These are phyloP conservation scores for Aristolochia fimbriata DNA, from an alignment of 164 flowering plant species.

Conservation along the genomic window DNA sequence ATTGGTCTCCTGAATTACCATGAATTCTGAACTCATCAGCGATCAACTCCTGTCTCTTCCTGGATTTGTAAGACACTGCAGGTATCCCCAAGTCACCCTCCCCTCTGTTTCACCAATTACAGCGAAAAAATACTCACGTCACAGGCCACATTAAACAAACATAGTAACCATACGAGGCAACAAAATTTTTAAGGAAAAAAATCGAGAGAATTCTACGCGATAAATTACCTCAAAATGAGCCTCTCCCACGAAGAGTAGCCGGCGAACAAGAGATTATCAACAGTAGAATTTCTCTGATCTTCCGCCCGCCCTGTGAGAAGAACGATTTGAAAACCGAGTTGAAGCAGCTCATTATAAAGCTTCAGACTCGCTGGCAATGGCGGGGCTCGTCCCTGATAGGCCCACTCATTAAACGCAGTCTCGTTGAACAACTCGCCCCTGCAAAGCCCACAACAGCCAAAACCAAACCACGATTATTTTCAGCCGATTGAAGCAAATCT, in stretches of 20 bases:
- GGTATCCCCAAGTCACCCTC: slow-evolving; percentile 36
- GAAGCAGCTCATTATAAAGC: slow-evolving; percentile 53
- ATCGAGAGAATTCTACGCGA: not conserved
- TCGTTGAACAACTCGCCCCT: slow-evolving; percentile 53
- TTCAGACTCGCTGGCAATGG: slow-evolving; percentile 63
- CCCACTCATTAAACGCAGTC: slow-evolving; percentile 53
- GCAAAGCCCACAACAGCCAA: not conserved
- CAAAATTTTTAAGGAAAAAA: not conserved
- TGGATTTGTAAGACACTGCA: slow-evolving; percentile 63
- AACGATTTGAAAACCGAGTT: slow-evolving; percentile 51
- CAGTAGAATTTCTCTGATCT: slow-evolving; percentile 43
- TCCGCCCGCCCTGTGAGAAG: slow-evolving; percentile 76
- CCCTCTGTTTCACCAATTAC: slow-evolving; percentile 34
- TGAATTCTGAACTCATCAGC: slow-evolving; percentile 62
- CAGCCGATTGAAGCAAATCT: too few relatives aligned
- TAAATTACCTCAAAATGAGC: slow-evolving; percentile 57
- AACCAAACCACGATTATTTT: not conserved
- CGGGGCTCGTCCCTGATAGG: slow-evolving; percentile 52
- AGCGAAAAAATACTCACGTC: too few relatives aligned
- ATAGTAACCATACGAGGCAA: too few relatives aligned
- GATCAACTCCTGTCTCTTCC: slow-evolving; percentile 54
- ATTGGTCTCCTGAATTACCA: slow-evolving; percentile 87
- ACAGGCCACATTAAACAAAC: too few relatives aligned
- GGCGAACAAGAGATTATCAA: slow-evolving; percentile 39
- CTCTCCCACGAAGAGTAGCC: slow-evolving; percentile 65